Evolutionary conservation across 164 flowering plant genomes (phyloP).

Genomic region (Saururus chinensis): DNA sequence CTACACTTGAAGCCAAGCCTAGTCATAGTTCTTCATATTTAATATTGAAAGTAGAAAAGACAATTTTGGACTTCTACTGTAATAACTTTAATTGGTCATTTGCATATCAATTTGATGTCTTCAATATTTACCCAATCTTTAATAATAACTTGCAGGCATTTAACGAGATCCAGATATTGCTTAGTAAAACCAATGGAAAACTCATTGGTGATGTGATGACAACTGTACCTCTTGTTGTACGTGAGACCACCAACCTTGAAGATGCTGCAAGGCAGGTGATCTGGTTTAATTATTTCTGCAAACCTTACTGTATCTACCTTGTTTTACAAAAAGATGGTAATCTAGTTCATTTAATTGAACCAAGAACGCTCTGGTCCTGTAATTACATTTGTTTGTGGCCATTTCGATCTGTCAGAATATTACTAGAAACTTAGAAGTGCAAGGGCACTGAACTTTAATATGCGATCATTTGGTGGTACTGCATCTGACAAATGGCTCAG

Average conservation of each 20-base stretch:
- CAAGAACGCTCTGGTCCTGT: background rate
- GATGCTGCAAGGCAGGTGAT: slow-evolving; percentile 73
- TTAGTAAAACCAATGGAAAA: slow-evolving; percentile 80
- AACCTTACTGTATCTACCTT: too few relatives aligned
- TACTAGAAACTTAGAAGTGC: too few relatives aligned
- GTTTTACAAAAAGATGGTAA: too few relatives aligned
- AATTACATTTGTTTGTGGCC: background rate
- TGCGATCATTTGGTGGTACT: too few relatives aligned
- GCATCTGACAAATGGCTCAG: background rate
- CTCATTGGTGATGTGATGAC: slow-evolving; percentile 86
- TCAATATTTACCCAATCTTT: background rate
- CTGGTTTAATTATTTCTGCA: background rate
- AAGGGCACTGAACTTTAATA: too few relatives aligned
- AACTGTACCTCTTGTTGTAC: slow-evolving; percentile 77
- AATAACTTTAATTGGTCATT: too few relatives aligned
- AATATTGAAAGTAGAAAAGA: too few relatives aligned
- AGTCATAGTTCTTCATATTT: too few relatives aligned
- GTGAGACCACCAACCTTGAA: slow-evolving; percentile 77
- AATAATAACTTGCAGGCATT: slow-evolving; percentile 49
- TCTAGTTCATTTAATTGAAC: too few relatives aligned
- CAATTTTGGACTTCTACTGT: too few relatives aligned
- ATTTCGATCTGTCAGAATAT: too few relatives aligned
- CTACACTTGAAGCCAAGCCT: too few relatives aligned
- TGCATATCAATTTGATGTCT: background rate
- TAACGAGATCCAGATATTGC: slow-evolving; percentile 78